Evolutionary conservation across 2,329 filamentous ascomycete species (phyloP), one percentile per base, ranked within the genome.

Genomic region (Colletotrichum somersetense): DNA sequence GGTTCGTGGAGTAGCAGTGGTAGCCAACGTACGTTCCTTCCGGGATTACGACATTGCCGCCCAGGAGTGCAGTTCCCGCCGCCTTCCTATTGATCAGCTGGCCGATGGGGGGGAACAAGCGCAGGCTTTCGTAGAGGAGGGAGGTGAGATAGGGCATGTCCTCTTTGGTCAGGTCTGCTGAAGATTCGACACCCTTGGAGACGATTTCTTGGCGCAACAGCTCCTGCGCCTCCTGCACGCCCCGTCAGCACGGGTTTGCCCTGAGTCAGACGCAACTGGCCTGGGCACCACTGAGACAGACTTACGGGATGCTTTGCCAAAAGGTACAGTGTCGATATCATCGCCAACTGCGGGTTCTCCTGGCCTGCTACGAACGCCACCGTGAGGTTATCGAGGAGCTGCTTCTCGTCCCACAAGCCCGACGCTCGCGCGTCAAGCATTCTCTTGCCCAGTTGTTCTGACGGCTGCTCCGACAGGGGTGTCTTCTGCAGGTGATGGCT

Each of bases 1-100:
- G 79, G 65, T 84, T 82, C 7, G 81, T 82, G 1, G 80, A 82
- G 72, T 81, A 83, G 30, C 81, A 79, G 70, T 83, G 81, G 74
- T 82, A 84, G 14, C 82, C 83, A 4, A 84, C 74, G 71, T 81
- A 84, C 1, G 81, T 83, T 5, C 79, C 80, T 56, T 74, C 73
- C 1, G 81, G 80, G 18, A 84, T 77, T 2, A 75, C 66, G n/a
- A 84, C 74, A 2, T 79, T 74, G 33, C 77, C 72, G 16, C 79
- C 77, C 18, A 80, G 75, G 2, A 75, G 53, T 7, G 74, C 73
- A 5, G 76, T 61, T 20, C 56, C 66, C 52, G 75, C 73, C 0
- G 80, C 81, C 5, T 81, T 80, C 7, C 85, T 81, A 66, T 87
- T 87, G 74, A 87, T 83, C 53, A 88, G 79, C 70, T 87, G 85